Evolutionary conservation across 2,329 filamentous ascomycete species (phyloP), one percentile per base, ranked within the genome.

Genomic region (Phaeomoniella chlamydospora): DNA sequence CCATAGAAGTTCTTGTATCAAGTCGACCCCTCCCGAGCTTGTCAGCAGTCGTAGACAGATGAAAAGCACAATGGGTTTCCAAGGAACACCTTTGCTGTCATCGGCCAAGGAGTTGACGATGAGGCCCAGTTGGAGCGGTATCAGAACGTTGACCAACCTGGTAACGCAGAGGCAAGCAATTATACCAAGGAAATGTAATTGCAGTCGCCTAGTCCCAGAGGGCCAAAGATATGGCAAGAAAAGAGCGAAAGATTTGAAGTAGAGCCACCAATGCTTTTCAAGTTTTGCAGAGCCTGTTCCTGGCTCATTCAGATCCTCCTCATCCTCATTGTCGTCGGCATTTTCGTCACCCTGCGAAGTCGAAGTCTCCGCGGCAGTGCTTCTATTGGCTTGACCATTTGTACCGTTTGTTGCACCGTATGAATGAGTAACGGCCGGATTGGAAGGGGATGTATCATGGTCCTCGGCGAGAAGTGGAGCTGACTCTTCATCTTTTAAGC

Each of bases 191-290:
- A 81, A 71, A 37, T 77, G 76, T 13, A 80, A 53, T 51, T 90
- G 82, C 13, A 90, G 67, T 11, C 59, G 54, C 36, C 64, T 68
- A 47, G 80, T 72, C 30, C 76, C 69, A 35, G 73, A 68, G 1
- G 86, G 85, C 74, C 81, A 87, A 14, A 93, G 64, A 49, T 85
- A 82, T 0, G 82, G 83, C 17, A 87, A 62, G 52, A 93, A 79
- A 22, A 88, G 45, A 61, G 66, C 64, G 57, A 86, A 92, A 4
- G 77, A 73, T 49, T 80, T 84, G 17, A 77, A 64, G 49, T 90
- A 90, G 31, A 73, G 71, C 45, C 82, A 68, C 80, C 80, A 88
- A 43, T 76, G 83, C 1, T 82, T 82, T 39, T 80, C 72, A 43
- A 16, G 15, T 80, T 72, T 50, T 78, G 68, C n/a, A 86, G 65